Evolutionary conservation across 1,139 yeast species (phyloP).

Genomic region (Scheffersomyces illinoinensis): DNA sequence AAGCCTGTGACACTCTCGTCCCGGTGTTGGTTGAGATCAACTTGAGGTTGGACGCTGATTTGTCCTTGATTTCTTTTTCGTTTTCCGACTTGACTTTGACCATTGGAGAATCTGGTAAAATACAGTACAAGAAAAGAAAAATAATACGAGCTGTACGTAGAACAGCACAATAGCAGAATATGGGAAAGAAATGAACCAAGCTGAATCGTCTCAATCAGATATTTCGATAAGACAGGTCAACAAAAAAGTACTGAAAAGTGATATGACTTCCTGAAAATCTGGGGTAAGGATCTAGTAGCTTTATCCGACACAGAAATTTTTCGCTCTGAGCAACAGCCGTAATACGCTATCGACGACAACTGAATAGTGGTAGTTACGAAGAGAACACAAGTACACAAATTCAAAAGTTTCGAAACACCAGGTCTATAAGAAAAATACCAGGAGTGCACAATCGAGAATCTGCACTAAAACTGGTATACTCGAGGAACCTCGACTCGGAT

Average conservation of each 20-base stretch:
- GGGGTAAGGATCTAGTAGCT: not conserved
- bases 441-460: not conserved
- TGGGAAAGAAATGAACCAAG: not conserved
- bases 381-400: not conserved
- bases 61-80: conserved; percentile 6
- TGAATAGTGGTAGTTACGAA: not conserved
- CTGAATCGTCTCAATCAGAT: not conserved
- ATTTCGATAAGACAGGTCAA: not conserved
- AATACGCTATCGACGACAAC: not conserved
- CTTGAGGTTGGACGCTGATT: conserved; percentile 29
- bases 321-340: not conserved
- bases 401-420: not conserved
- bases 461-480: not conserved
- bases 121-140: not conserved
- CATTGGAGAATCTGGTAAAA: not conserved
- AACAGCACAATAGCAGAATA: not conserved
- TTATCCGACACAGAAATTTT: not conserved
- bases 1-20: conserved; percentile 68
- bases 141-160: not conserved
- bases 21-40: conserved; percentile 44
- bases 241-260: not conserved
- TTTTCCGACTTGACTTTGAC: not conserved
- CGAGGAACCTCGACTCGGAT: not conserved
- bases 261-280: not conserved
- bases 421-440: not conserved